Percentiles rank a stretch among this genome's conserved stretches.
Evolutionary conservation across 2,329 filamentous ascomycete species (phyloP).

Genomic region (Blumeriella jaapii): DNA sequence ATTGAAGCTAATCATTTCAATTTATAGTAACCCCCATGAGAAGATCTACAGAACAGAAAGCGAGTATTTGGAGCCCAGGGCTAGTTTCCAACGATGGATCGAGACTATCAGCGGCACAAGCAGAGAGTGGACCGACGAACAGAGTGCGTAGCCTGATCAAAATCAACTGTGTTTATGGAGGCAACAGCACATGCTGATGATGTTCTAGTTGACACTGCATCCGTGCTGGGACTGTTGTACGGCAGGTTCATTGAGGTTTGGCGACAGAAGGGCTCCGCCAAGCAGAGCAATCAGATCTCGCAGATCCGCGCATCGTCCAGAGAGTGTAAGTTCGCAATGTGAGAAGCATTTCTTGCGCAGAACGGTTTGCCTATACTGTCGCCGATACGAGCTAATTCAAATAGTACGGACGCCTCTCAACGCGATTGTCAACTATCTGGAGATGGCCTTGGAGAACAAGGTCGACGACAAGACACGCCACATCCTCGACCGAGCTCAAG

Average conservation of each 20-base stretch:
- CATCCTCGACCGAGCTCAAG: slow-evolving; percentile 14
- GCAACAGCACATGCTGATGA: not conserved
- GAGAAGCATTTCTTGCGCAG: not conserved
- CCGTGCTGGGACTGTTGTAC: slow-evolving; percentile 16
- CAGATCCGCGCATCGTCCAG: slow-evolving; percentile 18
- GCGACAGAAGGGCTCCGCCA: slow-evolving; percentile 14
- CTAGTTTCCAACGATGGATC: slow-evolving; percentile 16
- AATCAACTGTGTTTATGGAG: not conserved
- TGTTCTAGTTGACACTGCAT: slow-evolving; percentile 15
- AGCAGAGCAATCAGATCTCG: slow-evolving; percentile 13
- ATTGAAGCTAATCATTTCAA: no score
- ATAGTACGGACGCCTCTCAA: slow-evolving; percentile 17
- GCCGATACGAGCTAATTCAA: not conserved
- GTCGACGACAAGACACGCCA: slow-evolving; percentile 15
- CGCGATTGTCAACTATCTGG: slow-evolving; percentile 18
- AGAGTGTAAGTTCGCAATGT: slow-evolving; percentile 5
- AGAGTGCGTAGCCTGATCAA: slow-evolving; percentile 3
- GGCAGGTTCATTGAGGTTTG: slow-evolving; percentile 21
- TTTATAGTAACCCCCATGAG: slow-evolving; percentile 15
- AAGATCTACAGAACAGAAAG: slow-evolving; percentile 10
- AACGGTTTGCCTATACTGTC: no score
- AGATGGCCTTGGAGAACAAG: slow-evolving; percentile 17
- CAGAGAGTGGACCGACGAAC: slow-evolving; percentile 18
- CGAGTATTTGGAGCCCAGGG: slow-evolving; percentile 19
- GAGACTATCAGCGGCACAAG: slow-evolving; percentile 17